phyloP scores from a whole-genome alignment of 2,329 filamentous ascomycete species.

The Aureobasidium pullulans region DNA sequence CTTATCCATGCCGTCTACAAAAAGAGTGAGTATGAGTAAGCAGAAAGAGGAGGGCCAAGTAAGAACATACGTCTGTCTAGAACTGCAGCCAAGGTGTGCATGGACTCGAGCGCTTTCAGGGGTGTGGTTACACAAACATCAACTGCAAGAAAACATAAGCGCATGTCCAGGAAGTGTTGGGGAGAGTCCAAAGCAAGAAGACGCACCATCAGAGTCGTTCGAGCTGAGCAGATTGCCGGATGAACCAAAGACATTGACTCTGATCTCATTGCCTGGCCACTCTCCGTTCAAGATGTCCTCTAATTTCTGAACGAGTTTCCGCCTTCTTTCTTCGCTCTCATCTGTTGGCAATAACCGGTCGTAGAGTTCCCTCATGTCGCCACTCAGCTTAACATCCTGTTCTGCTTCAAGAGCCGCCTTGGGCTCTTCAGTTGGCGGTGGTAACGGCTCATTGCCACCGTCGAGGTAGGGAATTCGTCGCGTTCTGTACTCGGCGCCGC shows the following conservation, averaged over 20 bases:
- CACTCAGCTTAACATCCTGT: conserved; percentile 67
- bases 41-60: background rate
- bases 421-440: conserved; percentile 58
- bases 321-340: conserved; percentile 68
- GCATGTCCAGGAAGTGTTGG: background rate
- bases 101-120: conserved; percentile 78
- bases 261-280: conserved; percentile 87
- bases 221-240: conserved; percentile 93
- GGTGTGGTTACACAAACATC: conserved; percentile 96
- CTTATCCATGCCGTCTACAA: conserved; percentile 84
- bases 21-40: background rate
- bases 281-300: conserved; percentile 80
- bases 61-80: conserved; percentile 68
- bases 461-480: conserved; percentile 81
- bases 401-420: conserved; percentile 64
- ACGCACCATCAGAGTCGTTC: conserved; percentile 86
- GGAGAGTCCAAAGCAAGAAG: background rate
- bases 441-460: conserved; percentile 71
- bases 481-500: conserved; percentile 69
- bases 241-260: conserved; percentile 92
- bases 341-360: conserved; percentile 73
- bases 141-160: conserved; percentile 48
- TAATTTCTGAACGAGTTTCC: conserved; percentile 75
- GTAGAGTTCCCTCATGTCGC: conserved; percentile 81
- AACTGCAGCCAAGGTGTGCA: conserved; percentile 83